A percentile compares a stretch with the other conserved stretches of the same genome.
Conservation (phyloP, 192 early-diverging fungal species). For the Cetraspora pellucida region DNA sequence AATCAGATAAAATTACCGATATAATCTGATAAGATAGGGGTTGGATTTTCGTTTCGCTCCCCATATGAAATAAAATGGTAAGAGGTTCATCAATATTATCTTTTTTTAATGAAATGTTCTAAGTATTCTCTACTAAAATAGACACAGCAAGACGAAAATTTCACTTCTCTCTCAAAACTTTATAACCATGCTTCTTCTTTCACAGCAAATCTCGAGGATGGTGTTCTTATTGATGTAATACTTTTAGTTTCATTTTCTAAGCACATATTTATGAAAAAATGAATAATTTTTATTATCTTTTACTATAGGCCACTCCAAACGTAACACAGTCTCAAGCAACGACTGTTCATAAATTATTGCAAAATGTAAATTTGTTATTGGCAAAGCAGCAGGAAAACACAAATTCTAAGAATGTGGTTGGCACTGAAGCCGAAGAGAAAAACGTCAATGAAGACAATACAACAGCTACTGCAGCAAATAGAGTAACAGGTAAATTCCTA, state of each 20-base stretch:
- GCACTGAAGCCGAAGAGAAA: neutral
- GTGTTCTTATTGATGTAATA: constrained; percentile 16
- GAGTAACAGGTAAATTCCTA: constrained; percentile 15
- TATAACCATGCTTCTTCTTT: constrained; percentile 24
- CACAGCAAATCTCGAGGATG: constrained; percentile 26
- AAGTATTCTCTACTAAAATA: neutral
- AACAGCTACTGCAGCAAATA: neutral
- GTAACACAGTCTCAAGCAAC: constrained; percentile 10
- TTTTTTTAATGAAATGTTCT: no score
- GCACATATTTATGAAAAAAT: neutral
- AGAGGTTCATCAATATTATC: no score
- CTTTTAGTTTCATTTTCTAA: neutral
- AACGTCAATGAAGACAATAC: neutral
- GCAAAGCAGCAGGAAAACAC: neutral
- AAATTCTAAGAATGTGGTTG: neutral
- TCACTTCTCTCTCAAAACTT: constrained; percentile 1
- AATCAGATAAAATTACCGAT: no score
- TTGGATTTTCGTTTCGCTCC: no score
- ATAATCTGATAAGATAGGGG: no score
- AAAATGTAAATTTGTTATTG: constrained; percentile 27
- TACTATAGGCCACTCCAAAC: constrained; percentile 13
- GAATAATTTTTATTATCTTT: neutral
- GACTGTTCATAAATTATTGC: constrained; percentile 9
- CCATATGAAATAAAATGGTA: no score
- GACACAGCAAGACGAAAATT: constrained; percentile 12